phyloP scores from a whole-genome alignment of 352 stramenopile genomes.

The Globisporangium paroecandrum region DNA sequence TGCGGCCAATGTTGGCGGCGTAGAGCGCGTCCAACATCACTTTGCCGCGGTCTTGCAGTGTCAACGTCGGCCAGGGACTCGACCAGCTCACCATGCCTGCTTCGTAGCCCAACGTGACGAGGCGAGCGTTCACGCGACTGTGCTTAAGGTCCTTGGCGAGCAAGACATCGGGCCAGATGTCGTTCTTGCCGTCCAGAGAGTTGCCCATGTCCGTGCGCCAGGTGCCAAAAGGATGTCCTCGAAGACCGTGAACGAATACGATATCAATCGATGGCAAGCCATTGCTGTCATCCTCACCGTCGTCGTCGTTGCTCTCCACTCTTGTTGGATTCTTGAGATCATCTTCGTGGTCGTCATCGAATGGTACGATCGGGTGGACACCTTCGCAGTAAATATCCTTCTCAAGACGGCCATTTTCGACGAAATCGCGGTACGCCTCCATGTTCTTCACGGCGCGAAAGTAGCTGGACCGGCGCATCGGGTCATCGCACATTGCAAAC shows the following conservation, averaged over 20 bases:
- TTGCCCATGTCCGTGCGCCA: conserved; percentile 79
- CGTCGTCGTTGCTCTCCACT: too few species aligned
- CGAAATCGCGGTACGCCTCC: conserved; percentile 47
- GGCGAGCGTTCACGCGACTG: conserved; percentile 38
- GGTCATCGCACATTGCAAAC: conserved; percentile 47
- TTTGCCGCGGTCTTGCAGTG: conserved; percentile 61
- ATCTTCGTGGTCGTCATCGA: neutral
- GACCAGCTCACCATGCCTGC: conserved; percentile 84
- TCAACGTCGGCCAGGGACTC: conserved; percentile 81
- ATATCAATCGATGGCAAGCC: conserved; percentile 44
- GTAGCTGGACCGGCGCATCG: conserved; percentile 73
- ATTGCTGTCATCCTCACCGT: neutral
- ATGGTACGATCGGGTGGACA: conserved; percentile 69
- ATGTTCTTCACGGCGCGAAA: conserved; percentile 73
- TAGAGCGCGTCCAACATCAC: conserved; percentile 75
- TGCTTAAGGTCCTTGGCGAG: conserved; percentile 53
- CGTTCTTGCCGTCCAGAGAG: conserved; percentile 45
- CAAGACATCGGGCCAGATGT: conserved; percentile 76
- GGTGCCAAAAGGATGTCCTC: conserved; percentile 75
- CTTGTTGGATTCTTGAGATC: neutral
- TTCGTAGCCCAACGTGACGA: conserved; percentile 80
- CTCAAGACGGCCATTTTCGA: conserved; percentile 26
- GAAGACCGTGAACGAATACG: conserved; percentile 82
- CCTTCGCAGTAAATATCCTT: conserved; percentile 72
- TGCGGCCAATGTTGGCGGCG: conserved; percentile 55